Evolutionary conservation across 306 rosid genomes (phyloP), one percentile per base, ranked within the genome.

Genomic region (Sicyos edulis): DNA sequence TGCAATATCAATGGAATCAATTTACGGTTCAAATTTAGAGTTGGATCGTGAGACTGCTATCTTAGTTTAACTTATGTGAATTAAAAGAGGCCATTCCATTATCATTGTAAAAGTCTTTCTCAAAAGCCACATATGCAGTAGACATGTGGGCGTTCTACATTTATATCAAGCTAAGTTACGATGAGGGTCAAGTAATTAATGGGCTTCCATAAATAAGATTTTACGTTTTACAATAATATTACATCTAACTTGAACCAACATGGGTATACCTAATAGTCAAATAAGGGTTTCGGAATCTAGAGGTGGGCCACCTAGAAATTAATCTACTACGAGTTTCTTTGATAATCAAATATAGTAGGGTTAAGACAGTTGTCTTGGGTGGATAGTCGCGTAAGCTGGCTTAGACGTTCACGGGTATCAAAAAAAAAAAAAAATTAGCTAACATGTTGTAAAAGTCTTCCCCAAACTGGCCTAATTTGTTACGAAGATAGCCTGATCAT

Each of bases 11-110:
- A 11, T 21, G 40, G 37, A 19, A 16, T 64, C 19, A 37, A 66
- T 45, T 66, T 66, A 66, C 19, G 71, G 71, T 45, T 45, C 54
- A 44, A 66, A 11, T 40, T 9, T 42, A 65, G 34, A 40, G 71
- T 64, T 64, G 29, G 52, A 40, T 65, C 16, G n/a, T 42, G 54
- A 65, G 34, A 44, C 6, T 40, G 21, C 10, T 45, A 42, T 63
- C 70, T 60, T 29, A 63, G 7, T 63, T 37, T 17, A 16, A 37
- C 70, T 37, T 9, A 4, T 34, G 40, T 34, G 40, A 34, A 34
- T 34, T n/a, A n/a, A n/a, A n/a, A 6, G 3, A 66, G 37, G 34
- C 6, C 55, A 19, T 13, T 20, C 34, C 34, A n/a, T 65, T 17
- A 20, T 64, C 17, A 66, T 45, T 19, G 54, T 44, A 66, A 19